Base-by-base conservation (phyloP, 352 stramenopile genomes). In the Phytophthora litchii region DNA sequence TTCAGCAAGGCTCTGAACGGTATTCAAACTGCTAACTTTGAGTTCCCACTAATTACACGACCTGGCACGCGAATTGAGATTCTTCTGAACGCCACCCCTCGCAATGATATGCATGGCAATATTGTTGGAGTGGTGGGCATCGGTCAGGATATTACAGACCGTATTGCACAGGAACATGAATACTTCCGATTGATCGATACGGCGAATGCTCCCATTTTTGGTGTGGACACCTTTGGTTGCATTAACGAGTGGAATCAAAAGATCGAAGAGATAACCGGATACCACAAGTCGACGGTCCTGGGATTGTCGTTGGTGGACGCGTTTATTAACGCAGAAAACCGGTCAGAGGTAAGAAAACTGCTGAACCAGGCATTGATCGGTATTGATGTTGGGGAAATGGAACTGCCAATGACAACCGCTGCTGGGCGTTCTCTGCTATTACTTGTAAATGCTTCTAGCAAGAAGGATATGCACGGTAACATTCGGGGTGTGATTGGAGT, bases 41-140 rank as follows among this genome's bases (percentile, higher is more conserved):
- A 96, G 58, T 95, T 93, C 72, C 74, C 84, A 52, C 52, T 94
- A 5, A 91, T 92, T 31, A 92, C 83, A 31, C 80, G 80, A 10
- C 77, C 83, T 3, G 80, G 80, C 2, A 89, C 80, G 14, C 66
- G 78, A 35, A 91, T 92, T 47, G 81, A 91, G 54, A 91, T 92
- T 51, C 55, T 92, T 54, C 62, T 92, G 14, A 92, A 92, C 42
- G 83, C 83, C 3, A 92, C 83, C 7, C 80, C 83, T 36, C 73
- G 81, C 1, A 80, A 86, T 46, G 79, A 91, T 35, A 74, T 81
- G 43, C 67, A 89, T 25, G 82, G 82, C 37, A 84, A 80, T 35
- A 91, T 96, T 38, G 86, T 97, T 42, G 91, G 91, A 23, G 87
- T 95, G 0, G 86, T 96, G 1, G 85, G 86, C 20, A 95, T 96